Evolutionary conservation across 768 basidiomycete genomes (phyloP), one percentile per base, ranked within the genome.

Genomic region (Collybiopsis luxurians): DNA sequence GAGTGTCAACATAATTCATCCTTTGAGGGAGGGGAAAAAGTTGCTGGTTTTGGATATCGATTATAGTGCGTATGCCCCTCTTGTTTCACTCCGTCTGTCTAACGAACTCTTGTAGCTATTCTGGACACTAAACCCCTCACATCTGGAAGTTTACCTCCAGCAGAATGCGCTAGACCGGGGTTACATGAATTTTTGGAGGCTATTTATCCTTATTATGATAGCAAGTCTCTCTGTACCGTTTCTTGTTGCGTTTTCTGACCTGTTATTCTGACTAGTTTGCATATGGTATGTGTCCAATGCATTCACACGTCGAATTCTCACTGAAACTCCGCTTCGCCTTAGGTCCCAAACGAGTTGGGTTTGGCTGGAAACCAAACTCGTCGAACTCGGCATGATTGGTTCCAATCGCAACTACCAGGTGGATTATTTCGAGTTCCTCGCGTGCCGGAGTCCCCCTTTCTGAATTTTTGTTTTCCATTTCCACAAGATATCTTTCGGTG

Each of bases 291-390:
- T 44, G 43, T 48, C n/a, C 31, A 23, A 39, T 42, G 1, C 17
- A 12, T 21, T 27, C 13, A 34, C 6, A 5, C 17, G 19, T 21
- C 11, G 34, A n/a, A 23, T n/a, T 23, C 17, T 21, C 13, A 19
- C 12, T 30, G 19, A 13, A 50, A 34, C 47, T 12, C 12, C 19
- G 3, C 30, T 34, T 12, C n/a, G n/a, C 4, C 39, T n/a, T 59
- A 89, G 87, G 88, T 87, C 85, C 1, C 89, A 92, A 66, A 94
- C 92, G 2, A 86, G 84, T 60, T 94, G 92, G 92, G 77, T 90
- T 49, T 94, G 92, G 92, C 75, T 94, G 17, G 92, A 94, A 73
- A 83, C 85, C 15, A 95, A 94, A 69, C 76, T 96, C 7, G 85
- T 90, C 12, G 93, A 95, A 68, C 77, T 95, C 9, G 90, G 84